These are phyloP conservation scores for Penicillium cosmopolitanum DNA, from an alignment of 495 filamentous ascomycete genomes.

Conservation along the genomic window DNA sequence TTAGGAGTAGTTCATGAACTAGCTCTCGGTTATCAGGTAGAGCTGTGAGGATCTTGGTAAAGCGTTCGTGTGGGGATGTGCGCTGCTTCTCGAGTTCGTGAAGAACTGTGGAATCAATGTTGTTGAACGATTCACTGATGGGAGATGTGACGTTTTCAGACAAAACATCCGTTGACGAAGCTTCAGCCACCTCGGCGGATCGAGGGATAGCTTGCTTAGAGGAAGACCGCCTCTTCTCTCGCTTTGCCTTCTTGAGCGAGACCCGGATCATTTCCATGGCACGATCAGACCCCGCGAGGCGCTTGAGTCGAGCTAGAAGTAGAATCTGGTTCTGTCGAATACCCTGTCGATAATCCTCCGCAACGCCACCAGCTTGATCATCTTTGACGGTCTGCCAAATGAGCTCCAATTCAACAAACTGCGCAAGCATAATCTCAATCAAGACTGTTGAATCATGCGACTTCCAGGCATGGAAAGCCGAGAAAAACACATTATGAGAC, in stretches of 20 bases:
- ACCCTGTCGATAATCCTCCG: constrained; percentile 87
- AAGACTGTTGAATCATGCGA: constrained; percentile 85
- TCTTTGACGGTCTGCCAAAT: constrained; percentile 98
- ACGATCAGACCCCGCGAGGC: constrained; percentile 79
- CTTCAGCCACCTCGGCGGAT: constrained; percentile 40
- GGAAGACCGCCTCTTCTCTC: constrained; percentile 60
- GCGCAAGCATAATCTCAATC: constrained; percentile 92
- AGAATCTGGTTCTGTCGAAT: constrained; percentile 93
- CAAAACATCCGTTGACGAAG: constrained; percentile 38
- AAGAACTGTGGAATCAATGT: constrained; percentile 41
- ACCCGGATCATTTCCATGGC: constrained; percentile 82
- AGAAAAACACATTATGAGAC: constrained; percentile 80
- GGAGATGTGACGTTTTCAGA: constrained; percentile 49
- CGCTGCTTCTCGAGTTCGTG: constrained; percentile 43
- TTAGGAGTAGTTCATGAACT: constrained; percentile 90
- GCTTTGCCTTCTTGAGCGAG: constrained; percentile 77
- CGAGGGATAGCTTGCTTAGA: constrained; percentile 65
- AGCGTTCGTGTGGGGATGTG: constrained; percentile 45
- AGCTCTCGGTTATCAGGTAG: constrained; percentile 84
- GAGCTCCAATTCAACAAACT: constrained; percentile 92
- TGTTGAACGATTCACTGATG: constrained; percentile 51
- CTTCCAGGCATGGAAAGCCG: constrained; percentile 95
- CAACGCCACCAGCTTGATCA: constrained; percentile 79
- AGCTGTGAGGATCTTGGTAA: constrained; percentile 61
- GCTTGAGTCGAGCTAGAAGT: constrained; percentile 85